Evolutionary conservation across 495 filamentous ascomycete species (phyloP), one percentile per base, ranked within the genome.

Genomic region (Amphirosellinia nigrospora): DNA sequence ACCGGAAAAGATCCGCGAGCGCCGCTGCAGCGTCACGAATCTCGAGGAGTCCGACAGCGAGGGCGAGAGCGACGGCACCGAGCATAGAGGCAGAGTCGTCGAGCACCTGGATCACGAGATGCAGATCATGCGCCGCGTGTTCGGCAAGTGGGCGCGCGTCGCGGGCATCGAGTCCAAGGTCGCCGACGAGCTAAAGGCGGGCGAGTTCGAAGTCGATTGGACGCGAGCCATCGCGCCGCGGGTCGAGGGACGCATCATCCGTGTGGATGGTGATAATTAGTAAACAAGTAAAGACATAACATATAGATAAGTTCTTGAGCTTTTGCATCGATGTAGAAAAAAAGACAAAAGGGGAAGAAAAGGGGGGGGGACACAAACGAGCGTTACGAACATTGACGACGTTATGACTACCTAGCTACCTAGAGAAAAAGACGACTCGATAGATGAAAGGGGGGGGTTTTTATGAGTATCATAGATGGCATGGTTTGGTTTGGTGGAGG

Each of bases 141-240:
- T 89, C 60, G 80, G 79, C 21, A 93, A 92, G 76, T 97, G 94
- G 94, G 92, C 90, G 78, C 84, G 89, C 10, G 72, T 90, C 45
- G 89, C 91, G 0, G 88, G 89, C 0, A 81, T 96, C 28, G 73
- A 87, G 26, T 79, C 82, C 52, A 77, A 74, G 21, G 75, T 83
- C 72, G 73, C 80, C 69, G 79, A 86, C 68, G 71, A 77, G 64
- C 80, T 84, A 23, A 83, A 84, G 65, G 83, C 87, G 59, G 81
- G 74, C 21, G 90, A 91, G 77, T 85, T 89, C 69, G 84, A 86
- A 32, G 90, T 91, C 11, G 81, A 88, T 55, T 97, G 94, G 94
- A 95, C 94, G 4, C 88, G 83, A 63, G 89, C 90, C 0, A 92
- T 97, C 70, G 86, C 89, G 28, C 94, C 94, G 26, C 86, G 82